Base-by-base conservation (phyloP, 1,139 yeast species). In the Pichia sp. region DNA sequence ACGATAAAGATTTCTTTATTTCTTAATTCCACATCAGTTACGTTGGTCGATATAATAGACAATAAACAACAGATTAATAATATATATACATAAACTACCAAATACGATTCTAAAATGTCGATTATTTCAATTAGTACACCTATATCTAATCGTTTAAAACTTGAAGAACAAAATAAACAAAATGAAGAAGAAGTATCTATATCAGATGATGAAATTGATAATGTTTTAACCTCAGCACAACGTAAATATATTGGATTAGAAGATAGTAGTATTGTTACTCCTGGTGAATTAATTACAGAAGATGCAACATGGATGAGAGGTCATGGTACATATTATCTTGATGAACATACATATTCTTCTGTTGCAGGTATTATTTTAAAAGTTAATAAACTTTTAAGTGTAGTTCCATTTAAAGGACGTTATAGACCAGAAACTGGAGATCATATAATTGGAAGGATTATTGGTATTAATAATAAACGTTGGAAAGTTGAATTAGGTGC, bases 291-390 rank as follows among this genome's bases (percentile, higher is more conserved):
- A 42, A 86, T 93, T 15, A 91, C 98, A 0, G 94, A 85, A 54
- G 98, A 93, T 57, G 88, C 96, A 7, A 75, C 83, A 5, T 91
- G 97, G 96, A 93, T 93, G 98, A 78, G 95, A 60, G 99, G 98
- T 26, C 99, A 93, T 60, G 98, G 98, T 3, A 93, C 98, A 0
- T 91, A 87, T 60, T 78, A 82, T 49, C 66, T 81, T 31, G 76
- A 76, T 27, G 77, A 75, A 43, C 69, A 74, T 52, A 88, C 96
- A 1, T 88, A 77, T 59, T 83, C 96, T 1, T 81, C 96, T 0
- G 95, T 91, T 4, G 96, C 96, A 0, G 99, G 99, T 4, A 79
- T 80, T 16, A 80, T 93, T 14, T 76, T 86, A 1, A 71, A 93
- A 52, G 96, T 89, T 40, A 91, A 91, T 63, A 77, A 91, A 53